These are phyloP conservation scores for Stephanocyclus meneghinianus DNA, from an alignment of 352 stramenopile genomes.

Conservation along the genomic window DNA sequence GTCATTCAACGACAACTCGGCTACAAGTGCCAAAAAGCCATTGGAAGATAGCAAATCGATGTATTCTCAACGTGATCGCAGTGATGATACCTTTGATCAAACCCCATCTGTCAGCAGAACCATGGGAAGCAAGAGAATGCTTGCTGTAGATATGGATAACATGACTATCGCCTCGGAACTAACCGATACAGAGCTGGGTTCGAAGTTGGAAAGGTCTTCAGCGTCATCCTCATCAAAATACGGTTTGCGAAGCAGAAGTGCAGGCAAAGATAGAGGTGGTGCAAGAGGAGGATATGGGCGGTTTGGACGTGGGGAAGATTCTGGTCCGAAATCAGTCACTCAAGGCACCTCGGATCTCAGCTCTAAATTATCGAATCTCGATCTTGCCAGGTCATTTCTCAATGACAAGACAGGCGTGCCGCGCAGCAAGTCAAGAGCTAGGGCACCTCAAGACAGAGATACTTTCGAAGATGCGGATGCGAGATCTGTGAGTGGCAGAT, in stretches of 20 bases:
- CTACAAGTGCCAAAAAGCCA: constrained; percentile 7
- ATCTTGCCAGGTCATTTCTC: constrained; percentile 49
- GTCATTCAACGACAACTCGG: constrained; percentile 16
- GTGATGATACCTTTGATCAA: constrained; percentile 9
- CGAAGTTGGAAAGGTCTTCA: constrained; percentile 30
- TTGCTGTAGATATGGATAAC: constrained; percentile 53
- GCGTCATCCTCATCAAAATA: constrained; percentile 38
- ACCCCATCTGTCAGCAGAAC: constrained; percentile 1
- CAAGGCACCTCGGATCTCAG: constrained; percentile 2
- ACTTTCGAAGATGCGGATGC: constrained; percentile 49
- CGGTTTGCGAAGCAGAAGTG: constrained; percentile 32
- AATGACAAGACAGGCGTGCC: constrained; percentile 3
- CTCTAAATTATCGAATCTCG: constrained; percentile 52
- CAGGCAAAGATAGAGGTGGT: constrained; percentile 22
- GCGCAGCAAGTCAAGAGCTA: constrained; percentile 40
- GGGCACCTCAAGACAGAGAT: constrained; percentile 46
- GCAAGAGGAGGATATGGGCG: constrained; percentile 24
- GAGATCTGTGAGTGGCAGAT: constrained; percentile 39
- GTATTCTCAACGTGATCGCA: constrained; percentile 5
- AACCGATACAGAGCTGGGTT: constrained; percentile 43
- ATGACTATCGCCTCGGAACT: constrained; percentile 56
- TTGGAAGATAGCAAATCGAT: constrained; percentile 9
- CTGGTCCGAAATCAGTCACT: constrained; percentile 20
- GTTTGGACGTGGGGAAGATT: constrained; percentile 17
- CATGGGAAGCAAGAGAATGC: constrained; percentile 22